Evolutionary conservation across 192 early-diverging fungal species (phyloP), one percentile per base, ranked within the genome.

Genomic region (Thamnidium elegans): DNA sequence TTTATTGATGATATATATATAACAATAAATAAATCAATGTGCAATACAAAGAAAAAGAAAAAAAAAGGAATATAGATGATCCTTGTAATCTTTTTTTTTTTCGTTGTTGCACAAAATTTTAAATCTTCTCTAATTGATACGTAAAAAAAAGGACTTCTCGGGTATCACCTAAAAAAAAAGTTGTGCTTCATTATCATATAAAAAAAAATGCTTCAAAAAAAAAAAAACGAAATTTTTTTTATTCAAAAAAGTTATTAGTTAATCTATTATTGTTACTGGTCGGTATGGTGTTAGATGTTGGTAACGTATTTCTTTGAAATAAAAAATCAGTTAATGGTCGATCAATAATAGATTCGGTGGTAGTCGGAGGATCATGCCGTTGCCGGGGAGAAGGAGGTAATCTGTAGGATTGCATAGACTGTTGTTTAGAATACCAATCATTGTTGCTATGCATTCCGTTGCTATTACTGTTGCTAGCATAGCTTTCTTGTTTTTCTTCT

Each of bases 281-380:
- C 3, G 13, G 9, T 17, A 17, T 48, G 46, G 17, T 17, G 1
- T 48, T 48, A 19, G 46, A 19, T 5, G 44, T 1, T 45, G 46
- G 13, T 17, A 17, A 48, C 13, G 46, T 9, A 48, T 48, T 48
- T 48, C 46, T 19, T 30, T 67, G 55, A 21, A 58, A 51, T 42
- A 67, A 43, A 39, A 44, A 67, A 36, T 58, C 56, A 14, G 66
- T 67, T 42, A 67, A 50, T 56, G 66, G 66, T 52, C 66, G 23
- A 31, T 13, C 48, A 46, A 67, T 67, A 31, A 67, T 67, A 23
- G 66, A 48, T 0, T 42, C 58, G 21, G 20, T 58, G 1, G 56
- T 20, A 44, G 56, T 13, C 13, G 46, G 46, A 17, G 46, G 46
- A 19, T 54, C 52, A 14, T 54, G 31, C 11, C 52, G 52, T 54